A percentile compares a stretch with the other conserved stretches of the same genome.
Conservation (phyloP, 345 rosid genomes). For the Syzygium grande region DNA sequence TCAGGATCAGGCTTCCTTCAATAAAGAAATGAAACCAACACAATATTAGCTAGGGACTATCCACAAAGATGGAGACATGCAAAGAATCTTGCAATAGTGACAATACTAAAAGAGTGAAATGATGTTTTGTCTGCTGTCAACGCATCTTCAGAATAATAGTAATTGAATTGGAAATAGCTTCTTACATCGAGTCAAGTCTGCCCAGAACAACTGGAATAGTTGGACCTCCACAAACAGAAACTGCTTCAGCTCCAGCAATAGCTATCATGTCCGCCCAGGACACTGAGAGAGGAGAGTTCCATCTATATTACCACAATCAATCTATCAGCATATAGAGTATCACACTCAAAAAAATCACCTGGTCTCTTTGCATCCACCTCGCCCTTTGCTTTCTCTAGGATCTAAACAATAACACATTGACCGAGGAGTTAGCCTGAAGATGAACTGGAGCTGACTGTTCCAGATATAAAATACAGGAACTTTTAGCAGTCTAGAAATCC, state of each 20-base stretch:
- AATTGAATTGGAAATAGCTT: neutral
- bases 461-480: neutral
- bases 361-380: constrained; percentile 53
- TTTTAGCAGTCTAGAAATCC: neutral
- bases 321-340: neutral
- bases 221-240: constrained; percentile 91
- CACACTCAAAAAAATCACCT: constrained; percentile 31
- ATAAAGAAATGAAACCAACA: constrained; percentile 1
- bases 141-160: neutral
- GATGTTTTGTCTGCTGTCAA: neutral
- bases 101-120: neutral
- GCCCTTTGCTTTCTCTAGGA: constrained; percentile 72
- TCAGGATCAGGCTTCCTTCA: constrained; percentile 73
- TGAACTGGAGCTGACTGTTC: neutral
- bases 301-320: neutral
- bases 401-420: constrained; percentile 40
- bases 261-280: constrained; percentile 97
- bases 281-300: constrained; percentile 35
- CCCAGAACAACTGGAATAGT: constrained; percentile 57
- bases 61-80: neutral
- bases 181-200: constrained; percentile 73
- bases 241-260: constrained; percentile 89
- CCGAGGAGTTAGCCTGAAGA: constrained; percentile 20
- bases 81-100: neutral
- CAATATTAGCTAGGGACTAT: neutral